Conservation (phyloP, 2,329 filamentous ascomycete genomes). For the Venturia nashicola region DNA sequence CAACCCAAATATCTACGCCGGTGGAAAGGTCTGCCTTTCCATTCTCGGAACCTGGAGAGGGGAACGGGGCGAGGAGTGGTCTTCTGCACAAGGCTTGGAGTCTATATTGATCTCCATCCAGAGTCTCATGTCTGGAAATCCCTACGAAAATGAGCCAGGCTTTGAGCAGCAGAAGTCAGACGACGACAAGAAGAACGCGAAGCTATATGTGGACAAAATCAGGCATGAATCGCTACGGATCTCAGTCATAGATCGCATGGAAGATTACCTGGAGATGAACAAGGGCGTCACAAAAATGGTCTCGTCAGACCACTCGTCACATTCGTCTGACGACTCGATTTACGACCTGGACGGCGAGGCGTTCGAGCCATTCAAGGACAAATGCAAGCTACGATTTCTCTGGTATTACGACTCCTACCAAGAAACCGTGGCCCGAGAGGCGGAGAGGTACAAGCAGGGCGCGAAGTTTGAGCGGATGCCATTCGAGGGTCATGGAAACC, state of each 20-base stretch:
- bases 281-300: constrained; percentile 21
- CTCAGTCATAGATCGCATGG: constrained; percentile 73
- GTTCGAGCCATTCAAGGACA: constrained; percentile 80
- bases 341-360: constrained; percentile 38
- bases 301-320: constrained; percentile 18
- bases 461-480: constrained; percentile 67
- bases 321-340: constrained; percentile 25
- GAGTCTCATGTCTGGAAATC: constrained; percentile 85
- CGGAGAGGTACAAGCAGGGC: constrained; percentile 49
- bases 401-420: constrained; percentile 95
- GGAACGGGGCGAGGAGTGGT: constrained; percentile 88
- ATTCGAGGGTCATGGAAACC: constrained; percentile 67
- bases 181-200: constrained; percentile 60
- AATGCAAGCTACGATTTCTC: constrained; percentile 81
- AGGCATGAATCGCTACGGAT: constrained; percentile 81
- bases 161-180: constrained; percentile 64
- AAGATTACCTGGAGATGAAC: constrained; percentile 60
- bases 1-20: constrained; percentile 92
- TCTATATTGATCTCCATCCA: constrained; percentile 93
- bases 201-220: constrained; percentile 74
- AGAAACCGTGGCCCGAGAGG: constrained; percentile 52
- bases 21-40: constrained; percentile 82
- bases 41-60: constrained; percentile 74
- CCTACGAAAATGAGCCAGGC: constrained; percentile 92
- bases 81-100: constrained; percentile 86